Base-by-base conservation (phyloP, 495 filamentous ascomycete species). In the Penicillium turbatum region DNA sequence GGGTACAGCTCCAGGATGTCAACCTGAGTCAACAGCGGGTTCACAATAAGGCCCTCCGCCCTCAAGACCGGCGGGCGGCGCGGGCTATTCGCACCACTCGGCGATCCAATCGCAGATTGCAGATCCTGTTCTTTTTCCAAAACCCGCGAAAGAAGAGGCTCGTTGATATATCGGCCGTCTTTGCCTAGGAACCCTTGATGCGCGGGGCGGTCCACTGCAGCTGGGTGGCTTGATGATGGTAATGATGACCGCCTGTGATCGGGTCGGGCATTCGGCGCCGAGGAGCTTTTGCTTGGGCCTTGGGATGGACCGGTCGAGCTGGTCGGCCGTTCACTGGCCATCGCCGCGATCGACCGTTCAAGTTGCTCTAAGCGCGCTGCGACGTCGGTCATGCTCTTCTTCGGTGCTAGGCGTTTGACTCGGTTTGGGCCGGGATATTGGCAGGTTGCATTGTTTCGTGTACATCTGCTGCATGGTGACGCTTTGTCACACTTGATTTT, bases 401-500 rank as follows among this genome's bases (percentile, higher is more conserved):
- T 68, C 9, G 65, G 53, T 1, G 65, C n/a, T 24, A 59, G 65
- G 17, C 68, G 59, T 30, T 68, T 69, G 30, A 48, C 56, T 17
- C 57, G 55, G 10, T 55, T 63, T 2, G 59, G 59, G 6, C 67
- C 67, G 0, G 72, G 72, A 34, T 72, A 74, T 5, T 61, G 51
- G 40, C 72, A 74, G 15, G 55, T 5, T 6, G 61, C 40, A 9
- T 61, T 61, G 2, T 54, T 41, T 3, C 61, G 58, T 1, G 50
- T 26, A 39, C 72, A 74, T 53, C 56, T 59, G 30, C 31, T 55
- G 44, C 70, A 74, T 17, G 70, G 70, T 5, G 47, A 31, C 12
- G 36, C 39, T 37, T 63, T 72, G 57, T 73, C 67, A 48, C 72
- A 74, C 15, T 62, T 58, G 52, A 74, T 60, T 42, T 73, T 73